Percentiles rank a stretch among this genome's conserved stretches.
Evolutionary conservation across 2,329 filamentous ascomycete genomes (phyloP).

Genomic region (Xylaria sp.): DNA sequence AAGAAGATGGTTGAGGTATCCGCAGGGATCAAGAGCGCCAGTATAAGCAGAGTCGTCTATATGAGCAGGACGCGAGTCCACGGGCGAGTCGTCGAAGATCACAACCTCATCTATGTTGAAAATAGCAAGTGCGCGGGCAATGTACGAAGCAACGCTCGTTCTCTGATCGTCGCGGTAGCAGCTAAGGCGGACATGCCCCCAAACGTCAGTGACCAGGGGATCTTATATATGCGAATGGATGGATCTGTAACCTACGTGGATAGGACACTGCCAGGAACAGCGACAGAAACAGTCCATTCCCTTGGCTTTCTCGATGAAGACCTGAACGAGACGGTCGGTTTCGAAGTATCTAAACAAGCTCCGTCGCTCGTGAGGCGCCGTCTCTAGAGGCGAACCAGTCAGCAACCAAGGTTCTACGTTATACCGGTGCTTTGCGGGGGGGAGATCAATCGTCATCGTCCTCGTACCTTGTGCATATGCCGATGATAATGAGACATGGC

Average conservation of each 20-base stretch:
- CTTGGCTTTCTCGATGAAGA: conserved; percentile 52
- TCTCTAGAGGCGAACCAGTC: conserved; percentile 38
- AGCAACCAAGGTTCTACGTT: background rate
- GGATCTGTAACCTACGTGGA: conserved; percentile 52
- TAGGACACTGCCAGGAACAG: conserved; percentile 72
- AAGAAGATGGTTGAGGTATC: conserved; percentile 74
- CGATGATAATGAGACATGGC: conserved; percentile 26
- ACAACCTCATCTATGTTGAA: conserved; percentile 83
- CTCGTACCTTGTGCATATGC: conserved; percentile 28
- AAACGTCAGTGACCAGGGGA: conserved; percentile 4
- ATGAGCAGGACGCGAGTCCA: conserved; percentile 40
- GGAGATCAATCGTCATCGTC: background rate
- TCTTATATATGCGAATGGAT: background rate
- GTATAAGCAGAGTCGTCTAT: conserved; percentile 55
- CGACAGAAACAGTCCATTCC: conserved; percentile 70
- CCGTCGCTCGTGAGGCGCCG: conserved; percentile 44
- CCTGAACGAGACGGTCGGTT: conserved; percentile 63
- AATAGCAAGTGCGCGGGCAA: conserved; percentile 75
- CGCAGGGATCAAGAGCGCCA: conserved; percentile 67
- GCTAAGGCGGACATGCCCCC: conserved; percentile 37
- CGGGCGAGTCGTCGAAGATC: conserved; percentile 66
- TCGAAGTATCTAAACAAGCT: conserved; percentile 50
- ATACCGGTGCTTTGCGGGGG: background rate
- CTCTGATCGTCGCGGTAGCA: conserved; percentile 69
- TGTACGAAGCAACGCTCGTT: conserved; percentile 64